Evolutionary conservation across 768 basidiomycete species (phyloP).

Genomic region (Daedaleopsis sinensis): DNA sequence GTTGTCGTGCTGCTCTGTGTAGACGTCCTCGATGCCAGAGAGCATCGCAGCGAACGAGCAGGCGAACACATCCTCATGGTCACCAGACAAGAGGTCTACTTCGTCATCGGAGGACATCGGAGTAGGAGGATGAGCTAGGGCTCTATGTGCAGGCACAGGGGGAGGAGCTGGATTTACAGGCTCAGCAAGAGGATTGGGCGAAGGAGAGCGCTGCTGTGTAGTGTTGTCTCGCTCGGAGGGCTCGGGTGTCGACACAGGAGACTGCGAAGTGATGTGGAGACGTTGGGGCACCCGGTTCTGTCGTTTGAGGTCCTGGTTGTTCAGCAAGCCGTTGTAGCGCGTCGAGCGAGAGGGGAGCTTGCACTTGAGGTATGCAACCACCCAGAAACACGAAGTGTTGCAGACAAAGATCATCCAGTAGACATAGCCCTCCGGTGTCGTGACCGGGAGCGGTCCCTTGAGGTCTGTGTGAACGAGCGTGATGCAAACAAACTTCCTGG

Average conservation of each 20-base stretch:
- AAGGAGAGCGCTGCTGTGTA: too few relatives aligned
- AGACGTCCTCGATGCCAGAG: conserved; percentile 3
- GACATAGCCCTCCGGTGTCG: conserved; percentile 9
- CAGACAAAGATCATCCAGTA: too few relatives aligned
- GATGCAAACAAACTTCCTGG: conserved; percentile 6
- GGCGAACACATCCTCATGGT: neutral
- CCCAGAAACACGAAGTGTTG: too few relatives aligned
- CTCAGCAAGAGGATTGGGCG: too few relatives aligned
- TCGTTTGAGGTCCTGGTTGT: too few relatives aligned
- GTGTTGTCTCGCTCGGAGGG: conserved; percentile 2
- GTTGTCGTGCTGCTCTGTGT: conserved; percentile 1
- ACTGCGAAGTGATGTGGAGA: neutral
- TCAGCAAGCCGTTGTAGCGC: too few relatives aligned
- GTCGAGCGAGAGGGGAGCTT: too few relatives aligned
- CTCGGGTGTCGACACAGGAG: conserved; percentile 5
- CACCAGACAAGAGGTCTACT: conserved; percentile 2
- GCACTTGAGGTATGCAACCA: conserved; percentile 17
- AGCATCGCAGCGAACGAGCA: conserved; percentile 6
- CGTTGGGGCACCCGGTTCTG: too few relatives aligned
- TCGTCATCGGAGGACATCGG: neutral
- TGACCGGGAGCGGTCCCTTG: conserved; percentile 17
- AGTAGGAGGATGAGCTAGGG: neutral
- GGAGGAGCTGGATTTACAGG: conserved; percentile 1
- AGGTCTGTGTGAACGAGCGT: too few relatives aligned
- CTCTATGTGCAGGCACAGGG: neutral